Evolutionary conservation across 768 basidiomycete species (phyloP), one percentile per base, ranked within the genome.

Genomic region (Leccinellum albellum): DNA sequence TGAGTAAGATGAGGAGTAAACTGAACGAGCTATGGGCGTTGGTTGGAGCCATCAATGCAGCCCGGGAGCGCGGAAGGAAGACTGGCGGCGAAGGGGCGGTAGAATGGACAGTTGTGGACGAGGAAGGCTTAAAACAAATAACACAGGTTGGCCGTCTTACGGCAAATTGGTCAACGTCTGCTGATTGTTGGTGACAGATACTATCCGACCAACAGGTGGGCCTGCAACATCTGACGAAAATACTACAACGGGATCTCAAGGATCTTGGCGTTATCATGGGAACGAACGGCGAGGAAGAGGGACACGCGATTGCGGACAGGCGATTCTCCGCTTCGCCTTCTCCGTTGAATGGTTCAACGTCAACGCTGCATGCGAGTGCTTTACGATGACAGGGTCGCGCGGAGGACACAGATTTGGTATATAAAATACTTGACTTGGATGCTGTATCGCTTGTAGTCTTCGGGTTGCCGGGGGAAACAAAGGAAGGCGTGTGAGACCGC

Each of bases 51-150:
- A 75, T 93, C 17, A 81, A 81, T 53, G 80, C 80, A 8, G 79
- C 82, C 26, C 74, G 79, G 62, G 84, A 87, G 64, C 71, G 77
- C 42, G 79, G 77, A 48, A 70, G 75, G 57, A 78, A 79, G 59
- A 71, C 66, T 21, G 73, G 70, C 29, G 64, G 66, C 13, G 79
- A 77, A 15, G 78, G 76, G 1, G 55, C 51, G 15, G 78, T 79
- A 8, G 88, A 86, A 63, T 92, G 90, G 90, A 81, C 84, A 0
- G 89, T 93, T n/a, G 88, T 89, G 3, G 92, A 94, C 67, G 89
- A 91, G 65, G 89, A 91, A 2, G 91, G 91, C 1, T 73, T 94
- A 54, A 77, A 82, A 48, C 85, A 89, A 69, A 84, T 94, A 54
- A 77, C 85, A 4, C 85, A 88, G 80, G 89, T 89, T 56, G 17